Evolutionary conservation across 768 basidiomycete species (phyloP).

Genomic region (Auricularia cornea): DNA sequence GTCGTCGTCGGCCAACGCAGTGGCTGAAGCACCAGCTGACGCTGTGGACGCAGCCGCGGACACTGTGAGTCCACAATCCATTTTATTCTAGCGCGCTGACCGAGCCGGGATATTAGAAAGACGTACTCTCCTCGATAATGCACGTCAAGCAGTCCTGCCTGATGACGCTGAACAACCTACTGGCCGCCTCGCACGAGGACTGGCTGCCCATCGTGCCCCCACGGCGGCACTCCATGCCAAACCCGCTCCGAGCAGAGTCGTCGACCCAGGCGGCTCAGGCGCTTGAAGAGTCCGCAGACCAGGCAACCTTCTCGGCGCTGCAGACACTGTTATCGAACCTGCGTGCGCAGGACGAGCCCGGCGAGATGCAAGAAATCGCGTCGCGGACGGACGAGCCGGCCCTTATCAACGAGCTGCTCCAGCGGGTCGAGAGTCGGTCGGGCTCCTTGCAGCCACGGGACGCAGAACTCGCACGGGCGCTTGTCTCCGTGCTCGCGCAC

Average conservation of each 20-base stretch:
- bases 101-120: background rate
- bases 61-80: background rate
- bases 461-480: slow-evolving; percentile 53
- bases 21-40: background rate
- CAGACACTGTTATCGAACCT: slow-evolving; percentile 57
- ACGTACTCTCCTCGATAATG: slow-evolving; percentile 46
- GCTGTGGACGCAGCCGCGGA: background rate
- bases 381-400: slow-evolving; percentile 34
- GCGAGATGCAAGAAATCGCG: slow-evolving; percentile 40
- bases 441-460: slow-evolving; percentile 40
- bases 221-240: slow-evolving; percentile 53
- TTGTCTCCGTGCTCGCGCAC: slow-evolving; percentile 61
- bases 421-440: slow-evolving; percentile 42
- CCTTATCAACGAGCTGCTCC: slow-evolving; percentile 51
- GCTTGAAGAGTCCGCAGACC: background rate
- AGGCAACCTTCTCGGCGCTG: slow-evolving; percentile 28
- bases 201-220: slow-evolving; percentile 53
- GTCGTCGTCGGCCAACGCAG: background rate
- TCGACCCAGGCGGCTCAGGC: slow-evolving; percentile 10
- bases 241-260: slow-evolving; percentile 21
- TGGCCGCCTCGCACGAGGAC: slow-evolving; percentile 37
- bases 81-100: background rate
- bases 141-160: slow-evolving; percentile 68
- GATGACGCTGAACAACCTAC: slow-evolving; percentile 62
- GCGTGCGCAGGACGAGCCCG: slow-evolving; percentile 37